A percentile compares a stretch with the other conserved stretches of the same genome.
Conservation (phyloP, 441 rosid genomes). For the Biscutella auriculata region DNA sequence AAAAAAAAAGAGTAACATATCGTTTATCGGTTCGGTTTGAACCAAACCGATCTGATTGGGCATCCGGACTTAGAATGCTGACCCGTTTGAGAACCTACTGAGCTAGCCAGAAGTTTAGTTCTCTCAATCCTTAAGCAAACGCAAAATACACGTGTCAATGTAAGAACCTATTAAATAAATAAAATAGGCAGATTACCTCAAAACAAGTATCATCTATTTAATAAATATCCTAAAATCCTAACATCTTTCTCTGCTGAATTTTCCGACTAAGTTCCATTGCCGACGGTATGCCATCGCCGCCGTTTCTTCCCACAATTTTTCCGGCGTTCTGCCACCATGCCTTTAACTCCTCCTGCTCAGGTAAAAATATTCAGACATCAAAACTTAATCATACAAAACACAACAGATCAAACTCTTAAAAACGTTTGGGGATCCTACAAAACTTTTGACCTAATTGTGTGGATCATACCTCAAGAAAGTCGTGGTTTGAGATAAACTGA, state of each 20-base stretch:
- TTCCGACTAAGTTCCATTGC: conserved; percentile 46
- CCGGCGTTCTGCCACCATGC: conserved; percentile 52
- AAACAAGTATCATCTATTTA: neutral
- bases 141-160: neutral
- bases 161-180: neutral
- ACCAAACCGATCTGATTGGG: too few relatives aligned
- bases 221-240: conserved; percentile 34
- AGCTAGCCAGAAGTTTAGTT: neutral
- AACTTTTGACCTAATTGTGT: too few relatives aligned
- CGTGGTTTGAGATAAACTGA: conserved; percentile 71
- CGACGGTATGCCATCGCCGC: conserved; percentile 32
- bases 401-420: too few relatives aligned
- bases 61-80: too few relatives aligned
- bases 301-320: conserved; percentile 25
- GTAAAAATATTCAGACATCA: neutral
- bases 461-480: conserved; percentile 76
- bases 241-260: conserved; percentile 42
- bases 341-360: conserved; percentile 60
- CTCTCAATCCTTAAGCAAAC: neutral
- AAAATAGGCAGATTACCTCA: neutral
- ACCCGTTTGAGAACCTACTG: neutral
- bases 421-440: too few relatives aligned
- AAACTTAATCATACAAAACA: neutral
- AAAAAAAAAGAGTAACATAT: too few relatives aligned
- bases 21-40: too few relatives aligned